A percentile compares a stretch with the other conserved stretches of the same genome.
Evolutionary conservation across 148 eudicot genomes (phyloP).

Genomic region (Pouteria glomerata): DNA sequence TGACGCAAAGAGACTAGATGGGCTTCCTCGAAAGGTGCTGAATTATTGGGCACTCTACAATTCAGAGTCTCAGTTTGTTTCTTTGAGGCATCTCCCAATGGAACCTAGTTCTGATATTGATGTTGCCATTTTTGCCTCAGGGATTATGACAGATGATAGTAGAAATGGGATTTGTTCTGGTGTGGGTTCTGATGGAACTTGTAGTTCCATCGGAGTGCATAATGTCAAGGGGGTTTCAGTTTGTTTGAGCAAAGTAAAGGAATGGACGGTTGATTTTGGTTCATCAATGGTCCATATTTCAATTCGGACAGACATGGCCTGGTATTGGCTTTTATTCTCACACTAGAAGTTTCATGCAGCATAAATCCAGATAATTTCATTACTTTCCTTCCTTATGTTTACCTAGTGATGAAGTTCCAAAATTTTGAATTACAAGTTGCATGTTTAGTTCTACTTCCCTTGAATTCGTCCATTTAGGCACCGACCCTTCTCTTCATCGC

Average conservation of each 20-base stretch:
- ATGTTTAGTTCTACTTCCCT: background rate
- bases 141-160: conserved; percentile 77
- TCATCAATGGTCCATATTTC: conserved; percentile 31
- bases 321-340: conserved; percentile 49
- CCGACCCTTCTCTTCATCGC: background rate
- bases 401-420: background rate
- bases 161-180: conserved; percentile 83
- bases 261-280: too few relatives aligned
- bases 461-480: background rate
- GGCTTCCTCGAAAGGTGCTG: conserved; percentile 86
- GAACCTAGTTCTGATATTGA: conserved; percentile 95
- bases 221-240: too few relatives aligned
- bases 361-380: background rate
- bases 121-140: conserved; percentile 89
- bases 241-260: too few relatives aligned
- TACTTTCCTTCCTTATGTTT: background rate
- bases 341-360: conserved; percentile 1
- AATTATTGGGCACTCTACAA: conserved; percentile 95
- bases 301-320: conserved; percentile 42
- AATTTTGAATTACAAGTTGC: background rate
- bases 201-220: background rate
- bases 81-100: conserved; percentile 94
- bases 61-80: conserved; percentile 73
- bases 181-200: conserved; percentile 45
- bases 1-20: conserved; percentile 55